Conservation (phyloP, 129 eudicot genomes). For the Flaveria linearis region DNA sequence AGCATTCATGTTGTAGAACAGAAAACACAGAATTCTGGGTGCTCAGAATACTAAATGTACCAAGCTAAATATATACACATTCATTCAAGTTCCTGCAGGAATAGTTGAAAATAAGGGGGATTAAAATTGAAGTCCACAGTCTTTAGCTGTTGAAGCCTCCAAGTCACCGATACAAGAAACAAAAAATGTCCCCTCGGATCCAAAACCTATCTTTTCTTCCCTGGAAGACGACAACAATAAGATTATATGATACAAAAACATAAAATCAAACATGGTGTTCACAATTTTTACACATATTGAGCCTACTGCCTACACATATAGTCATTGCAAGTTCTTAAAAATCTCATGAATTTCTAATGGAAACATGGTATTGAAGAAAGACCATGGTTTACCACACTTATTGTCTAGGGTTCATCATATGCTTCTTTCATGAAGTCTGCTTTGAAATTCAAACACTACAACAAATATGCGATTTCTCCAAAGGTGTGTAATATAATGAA, state of each 20-base stretch:
- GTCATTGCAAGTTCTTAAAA: neutral
- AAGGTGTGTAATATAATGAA: neutral
- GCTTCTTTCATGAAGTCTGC: neutral
- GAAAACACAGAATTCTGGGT: constrained; percentile 9
- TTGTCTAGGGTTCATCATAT: neutral
- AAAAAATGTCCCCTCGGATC: constrained; percentile 10
- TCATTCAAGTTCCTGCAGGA: constrained; percentile 13
- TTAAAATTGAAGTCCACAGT: neutral
- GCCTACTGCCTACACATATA: neutral
- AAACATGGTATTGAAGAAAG: neutral
- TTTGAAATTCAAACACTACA: neutral
- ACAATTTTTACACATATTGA: neutral
- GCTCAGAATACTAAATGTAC: constrained; percentile 15
- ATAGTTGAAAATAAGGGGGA: constrained; percentile 23
- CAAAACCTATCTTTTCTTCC: constrained; percentile 15
- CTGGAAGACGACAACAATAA: constrained; percentile 21
- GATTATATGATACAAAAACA: neutral
- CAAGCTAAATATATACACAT: constrained; percentile 34
- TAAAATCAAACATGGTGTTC: neutral
- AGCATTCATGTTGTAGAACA: constrained; percentile 11
- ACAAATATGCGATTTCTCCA: neutral
- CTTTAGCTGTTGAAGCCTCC: constrained; percentile 23
- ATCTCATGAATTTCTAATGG: neutral
- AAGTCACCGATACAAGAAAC: constrained; percentile 2
- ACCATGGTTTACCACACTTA: too few species aligned